Conservation (phyloP, 139 green algal genomes). For the Asterochloris sp. region DNA sequence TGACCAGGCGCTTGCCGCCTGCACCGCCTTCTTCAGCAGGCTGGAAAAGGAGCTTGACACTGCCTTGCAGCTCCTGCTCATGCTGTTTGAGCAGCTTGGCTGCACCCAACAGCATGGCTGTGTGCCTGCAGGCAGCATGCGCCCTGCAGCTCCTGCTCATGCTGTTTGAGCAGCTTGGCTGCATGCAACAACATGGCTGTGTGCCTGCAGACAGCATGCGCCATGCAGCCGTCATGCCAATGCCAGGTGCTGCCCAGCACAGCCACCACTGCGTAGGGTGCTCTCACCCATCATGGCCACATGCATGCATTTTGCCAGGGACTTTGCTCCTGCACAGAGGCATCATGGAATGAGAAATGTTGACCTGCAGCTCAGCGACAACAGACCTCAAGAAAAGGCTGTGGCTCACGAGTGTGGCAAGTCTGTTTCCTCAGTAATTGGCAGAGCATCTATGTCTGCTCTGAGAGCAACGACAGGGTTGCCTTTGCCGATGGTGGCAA, state of each 20-base stretch:
- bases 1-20: slow-evolving; percentile 65
- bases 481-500: slow-evolving; percentile 64
- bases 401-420: slow-evolving; percentile 14
- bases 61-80: slow-evolving; percentile 50
- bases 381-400: not conserved
- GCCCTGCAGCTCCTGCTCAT: slow-evolving; percentile 44
- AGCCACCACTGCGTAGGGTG: not conserved
- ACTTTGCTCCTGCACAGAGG: slow-evolving; percentile 26
- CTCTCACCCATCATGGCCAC: slow-evolving; percentile 71
- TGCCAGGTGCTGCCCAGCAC: no score
- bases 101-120: slow-evolving; percentile 41
- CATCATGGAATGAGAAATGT: not conserved
- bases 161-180: slow-evolving; percentile 68
- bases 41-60: slow-evolving; percentile 88
- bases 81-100: slow-evolving; percentile 69
- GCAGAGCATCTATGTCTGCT: slow-evolving; percentile 89
- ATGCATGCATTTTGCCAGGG: slow-evolving; percentile 80
- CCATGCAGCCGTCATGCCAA: slow-evolving; percentile 34
- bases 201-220: slow-evolving; percentile 1
- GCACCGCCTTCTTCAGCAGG: slow-evolving; percentile 86
- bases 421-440: slow-evolving; percentile 50
- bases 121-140: slow-evolving; percentile 2
- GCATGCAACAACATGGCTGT: slow-evolving; percentile 42
- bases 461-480: slow-evolving; percentile 67
- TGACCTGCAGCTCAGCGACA: not conserved